Evolutionary conservation across 116 monocot species (phyloP), one percentile per base, ranked within the genome.

Genomic region (Posidonia oceanica): DNA sequence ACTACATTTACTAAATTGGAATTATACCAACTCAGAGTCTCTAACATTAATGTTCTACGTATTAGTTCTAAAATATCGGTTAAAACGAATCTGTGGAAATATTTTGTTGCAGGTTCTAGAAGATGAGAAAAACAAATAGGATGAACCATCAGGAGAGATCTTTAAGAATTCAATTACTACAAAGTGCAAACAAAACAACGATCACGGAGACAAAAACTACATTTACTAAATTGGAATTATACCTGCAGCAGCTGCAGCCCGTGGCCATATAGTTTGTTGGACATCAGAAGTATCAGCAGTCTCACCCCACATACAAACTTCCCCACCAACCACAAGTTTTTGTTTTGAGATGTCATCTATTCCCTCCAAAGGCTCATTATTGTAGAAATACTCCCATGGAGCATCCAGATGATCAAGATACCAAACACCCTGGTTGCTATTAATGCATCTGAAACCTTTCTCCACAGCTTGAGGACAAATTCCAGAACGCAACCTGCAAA

Each of bases 161-260:
- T 48, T 48, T 12, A 29, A 61, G 14, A 60, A 36, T 60, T 60
- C 22, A 20, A 18, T 57, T 36, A 64, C 38, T 40, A 6, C 39
- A 17, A 41, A 16, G 14, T 29, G 29, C 29, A 29, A 29, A 29
- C 29, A 14, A 38, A 64, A 39, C 15, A 14, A 39, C 40, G 17
- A 36, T 40, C 14, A 29, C 5, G 64, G 17, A 17, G 17, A 37
- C 15, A 64, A 17, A 38, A 64, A 7, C 17, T n/a, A n/a, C 11
- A 40, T 8, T 40, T 65, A 63, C 38, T 63, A 36, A 15, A 63
- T 37, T 54, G 21, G 68, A 68, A 69, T 52, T 42, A 70, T 86
- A 99, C 99, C 99, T 78, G 99, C 99, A 72, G 99, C 99, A 17
- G 99, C 99, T 18, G 98, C 98, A 67, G 93, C 93, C 61, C 99